Conservation (phyloP, 805 yeast genomes). For the Suhomyces pyralidae region DNA sequence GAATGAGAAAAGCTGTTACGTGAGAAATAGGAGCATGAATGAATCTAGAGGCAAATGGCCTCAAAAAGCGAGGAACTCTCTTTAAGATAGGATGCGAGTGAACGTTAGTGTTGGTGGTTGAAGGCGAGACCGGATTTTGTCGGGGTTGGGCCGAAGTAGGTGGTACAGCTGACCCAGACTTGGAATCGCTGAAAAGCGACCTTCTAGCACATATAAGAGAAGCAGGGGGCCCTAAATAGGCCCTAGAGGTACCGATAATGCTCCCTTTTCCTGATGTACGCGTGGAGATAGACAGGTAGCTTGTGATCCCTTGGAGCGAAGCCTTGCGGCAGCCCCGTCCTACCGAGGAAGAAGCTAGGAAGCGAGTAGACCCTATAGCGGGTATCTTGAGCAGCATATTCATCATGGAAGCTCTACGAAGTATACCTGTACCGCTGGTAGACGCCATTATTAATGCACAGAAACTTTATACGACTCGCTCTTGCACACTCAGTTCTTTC, state of each 20-base stretch:
- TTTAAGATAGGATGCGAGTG: constrained; percentile 23
- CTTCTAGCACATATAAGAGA: background rate
- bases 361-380: background rate
- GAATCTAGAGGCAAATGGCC: constrained; percentile 49
- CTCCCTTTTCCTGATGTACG: background rate
- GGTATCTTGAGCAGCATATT: background rate
- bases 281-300: background rate
- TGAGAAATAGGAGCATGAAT: constrained; percentile 58
- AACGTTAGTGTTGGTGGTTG: background rate
- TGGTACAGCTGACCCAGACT: background rate
- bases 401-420: background rate
- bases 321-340: background rate
- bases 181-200: background rate
- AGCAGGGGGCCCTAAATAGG: background rate
- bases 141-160: background rate
- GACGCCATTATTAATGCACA: background rate
- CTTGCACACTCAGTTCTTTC: background rate
- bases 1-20: constrained; percentile 58
- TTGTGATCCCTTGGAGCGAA: background rate
- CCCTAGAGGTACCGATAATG: background rate
- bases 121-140: background rate
- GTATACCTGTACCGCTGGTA: background rate
- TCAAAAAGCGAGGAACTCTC: constrained; percentile 50
- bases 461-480: background rate
- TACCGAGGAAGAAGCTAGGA: background rate